Evolutionary conservation across 2,329 filamentous ascomycete genomes (phyloP).

Genomic region (Apiospora malaysiana): DNA sequence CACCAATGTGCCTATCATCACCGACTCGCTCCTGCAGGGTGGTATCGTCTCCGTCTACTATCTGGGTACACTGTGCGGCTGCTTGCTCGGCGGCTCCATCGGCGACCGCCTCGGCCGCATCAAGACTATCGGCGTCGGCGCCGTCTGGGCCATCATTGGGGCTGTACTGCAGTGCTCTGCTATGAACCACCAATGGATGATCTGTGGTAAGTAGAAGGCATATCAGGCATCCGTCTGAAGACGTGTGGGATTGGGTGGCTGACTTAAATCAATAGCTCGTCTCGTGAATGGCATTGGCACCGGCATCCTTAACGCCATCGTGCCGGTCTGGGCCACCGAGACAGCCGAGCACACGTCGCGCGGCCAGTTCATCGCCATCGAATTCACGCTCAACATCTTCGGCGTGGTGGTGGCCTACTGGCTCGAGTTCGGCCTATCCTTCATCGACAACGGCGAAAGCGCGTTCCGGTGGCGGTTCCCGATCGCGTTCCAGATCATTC

Average conservation of each 20-base stretch:
- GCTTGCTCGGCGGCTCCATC: constrained; percentile 66
- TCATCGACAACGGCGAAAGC: constrained; percentile 62
- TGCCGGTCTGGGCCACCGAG: constrained; percentile 75
- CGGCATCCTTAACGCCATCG: constrained; percentile 72
- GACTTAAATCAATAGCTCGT: constrained; percentile 48
- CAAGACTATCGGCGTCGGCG: constrained; percentile 65
- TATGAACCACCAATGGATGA: constrained; percentile 73
- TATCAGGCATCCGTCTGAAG: no score
- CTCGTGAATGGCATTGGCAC: constrained; percentile 70
- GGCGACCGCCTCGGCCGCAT: constrained; percentile 69
- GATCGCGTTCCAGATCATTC: constrained; percentile 72
- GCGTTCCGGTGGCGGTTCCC: constrained; percentile 72
- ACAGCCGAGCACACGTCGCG: constrained; percentile 71
- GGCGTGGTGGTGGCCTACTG: constrained; percentile 71
- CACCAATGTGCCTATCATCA: constrained; percentile 57
- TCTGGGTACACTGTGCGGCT: constrained; percentile 67
- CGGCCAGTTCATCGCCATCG: constrained; percentile 72
- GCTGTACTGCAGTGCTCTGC: constrained; percentile 70
- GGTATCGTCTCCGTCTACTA: constrained; percentile 65
- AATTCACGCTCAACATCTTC: constrained; percentile 77
- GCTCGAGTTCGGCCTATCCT: constrained; percentile 65
- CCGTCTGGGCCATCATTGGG: constrained; percentile 63
- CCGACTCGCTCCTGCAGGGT: constrained; percentile 65
- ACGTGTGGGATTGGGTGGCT: neutral
- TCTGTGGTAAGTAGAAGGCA: constrained; percentile 55